Evolutionary conservation across 805 yeast species (phyloP), one percentile per base, ranked within the genome.

Genomic region (Starmerella bacillaris): DNA sequence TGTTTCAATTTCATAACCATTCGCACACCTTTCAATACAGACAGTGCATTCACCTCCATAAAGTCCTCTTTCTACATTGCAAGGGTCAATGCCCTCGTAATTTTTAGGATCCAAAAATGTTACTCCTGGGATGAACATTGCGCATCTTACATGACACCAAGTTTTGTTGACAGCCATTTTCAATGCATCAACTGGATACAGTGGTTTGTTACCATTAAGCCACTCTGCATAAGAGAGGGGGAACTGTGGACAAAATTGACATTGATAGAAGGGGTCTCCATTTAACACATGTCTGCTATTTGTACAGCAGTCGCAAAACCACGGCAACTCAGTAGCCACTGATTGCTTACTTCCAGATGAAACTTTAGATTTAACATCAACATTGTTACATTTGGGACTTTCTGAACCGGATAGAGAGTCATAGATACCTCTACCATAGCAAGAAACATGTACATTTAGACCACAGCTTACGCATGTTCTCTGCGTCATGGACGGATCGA

Each of bases 261-360:
- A 44, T 18, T 36, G 35, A 19, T 43, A 41, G 19, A 2, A 54
- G 43, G 47, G 78, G 73, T 36, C 42, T 17, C 20, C 18, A 3
- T 27, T 18, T 14, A 22, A 15, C 2, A 22, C 22, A 12, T 11
- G 20, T 63, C 93, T 92, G 78, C 21, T 76, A 74, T 48, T 86
- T 51, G 16, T 78, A 60, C 28, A 74, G 68, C 56, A 78, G 70
- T 45, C 71, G 70, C 37, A 77, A 67, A 41, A 66, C 67, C 41
- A 89, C 4, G n/a, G n/a, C n/a, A n/a, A n/a, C n/a, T n/a, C n/a
- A n/a, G n/a, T n/a, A n/a, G n/a, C n/a, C n/a, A n/a, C n/a, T n/a
- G n/a, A n/a, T n/a, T n/a, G n/a, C n/a, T n/a, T n/a, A n/a, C n/a
- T n/a, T n/a, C n/a, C n/a, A n/a, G n/a, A n/a, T n/a, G n/a, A n/a